phyloP scores from a whole-genome alignment of 2,329 filamentous ascomycete species.

The Verticillium klebahnii region DNA sequence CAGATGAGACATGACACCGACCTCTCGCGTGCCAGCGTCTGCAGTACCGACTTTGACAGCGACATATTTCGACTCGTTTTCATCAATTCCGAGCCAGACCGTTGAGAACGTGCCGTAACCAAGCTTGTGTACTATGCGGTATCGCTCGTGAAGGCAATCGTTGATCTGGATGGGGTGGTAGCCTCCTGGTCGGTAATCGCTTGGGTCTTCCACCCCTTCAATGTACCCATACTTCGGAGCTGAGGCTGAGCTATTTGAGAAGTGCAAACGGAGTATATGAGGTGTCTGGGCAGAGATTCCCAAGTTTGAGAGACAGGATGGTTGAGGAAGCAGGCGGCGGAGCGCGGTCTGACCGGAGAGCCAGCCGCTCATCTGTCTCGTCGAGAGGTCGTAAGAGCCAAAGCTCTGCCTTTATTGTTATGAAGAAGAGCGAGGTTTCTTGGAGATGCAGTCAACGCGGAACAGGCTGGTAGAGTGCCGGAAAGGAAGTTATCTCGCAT shows the following conservation, averaged over 20 bases:
- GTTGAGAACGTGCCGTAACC: constrained; percentile 25
- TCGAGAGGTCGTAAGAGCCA: too few species aligned
- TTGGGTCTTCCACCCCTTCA: constrained; percentile 15
- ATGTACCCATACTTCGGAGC: constrained; percentile 11
- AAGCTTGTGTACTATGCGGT: constrained; percentile 23
- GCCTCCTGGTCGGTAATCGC: constrained; percentile 26
- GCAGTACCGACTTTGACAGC: constrained; percentile 27
- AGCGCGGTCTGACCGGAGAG: too few species aligned
- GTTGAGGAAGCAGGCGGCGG: too few species aligned
- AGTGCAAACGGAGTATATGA: neutral
- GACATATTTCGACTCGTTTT: constrained; percentile 17
- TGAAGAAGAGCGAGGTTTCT: too few species aligned
- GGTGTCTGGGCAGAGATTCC: too few species aligned
- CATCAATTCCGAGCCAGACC: constrained; percentile 26
- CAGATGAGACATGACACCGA: constrained; percentile 16
- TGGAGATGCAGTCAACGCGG: too few species aligned
- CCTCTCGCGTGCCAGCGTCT: constrained; percentile 15
- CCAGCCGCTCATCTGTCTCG: too few species aligned
- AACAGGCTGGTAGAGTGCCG: too few species aligned
- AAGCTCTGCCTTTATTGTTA: too few species aligned
- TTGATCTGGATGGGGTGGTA: constrained; percentile 33
- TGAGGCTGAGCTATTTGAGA: neutral
- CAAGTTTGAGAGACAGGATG: too few species aligned
- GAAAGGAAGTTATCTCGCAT: too few species aligned
- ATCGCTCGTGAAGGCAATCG: constrained; percentile 24